phyloP scores from a whole-genome alignment of 1,139 yeast species.

The Yamadazyma diospyri region DNA sequence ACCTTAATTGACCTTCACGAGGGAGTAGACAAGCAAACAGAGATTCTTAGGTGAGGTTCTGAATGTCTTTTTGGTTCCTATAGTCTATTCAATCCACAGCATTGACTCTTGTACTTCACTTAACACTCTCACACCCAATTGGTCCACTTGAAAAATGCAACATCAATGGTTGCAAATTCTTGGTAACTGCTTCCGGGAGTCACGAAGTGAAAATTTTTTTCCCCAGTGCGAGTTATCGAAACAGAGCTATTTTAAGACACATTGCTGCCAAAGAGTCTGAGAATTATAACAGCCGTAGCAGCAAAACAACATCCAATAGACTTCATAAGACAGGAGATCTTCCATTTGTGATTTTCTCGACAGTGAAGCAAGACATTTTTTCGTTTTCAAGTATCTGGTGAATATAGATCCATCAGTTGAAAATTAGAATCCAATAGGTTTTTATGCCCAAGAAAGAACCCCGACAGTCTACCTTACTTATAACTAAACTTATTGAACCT shows the following conservation, averaged over 20 bases:
- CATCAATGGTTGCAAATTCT: constrained; percentile 1
- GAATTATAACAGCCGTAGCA: background rate
- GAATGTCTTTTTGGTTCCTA: too few species aligned
- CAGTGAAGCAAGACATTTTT: too few species aligned
- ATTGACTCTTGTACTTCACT: too few species aligned
- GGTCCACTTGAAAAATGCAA: too few species aligned
- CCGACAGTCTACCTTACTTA: constrained; percentile 32
- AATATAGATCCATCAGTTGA: background rate
- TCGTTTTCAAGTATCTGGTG: too few species aligned
- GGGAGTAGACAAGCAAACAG: constrained; percentile 32
- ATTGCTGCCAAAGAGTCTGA: background rate
- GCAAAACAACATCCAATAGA: background rate
- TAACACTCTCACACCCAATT: too few species aligned
- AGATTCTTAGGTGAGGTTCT: too few species aligned
- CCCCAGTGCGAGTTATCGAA: background rate
- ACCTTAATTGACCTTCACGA: constrained; percentile 56
- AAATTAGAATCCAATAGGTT: constrained; percentile 2
- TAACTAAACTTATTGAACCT: constrained; percentile 36
- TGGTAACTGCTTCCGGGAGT: constrained; percentile 1
- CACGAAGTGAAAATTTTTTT: constrained; percentile 1
- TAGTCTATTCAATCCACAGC: too few species aligned
- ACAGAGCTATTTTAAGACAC: background rate
- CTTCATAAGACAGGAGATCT: background rate
- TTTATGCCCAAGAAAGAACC: constrained; percentile 48
- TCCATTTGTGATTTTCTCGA: background rate